Evolutionary conservation across 179 eudicot genomes (phyloP), one percentile per base, ranked within the genome.

Genomic region (Beta corolliflora): DNA sequence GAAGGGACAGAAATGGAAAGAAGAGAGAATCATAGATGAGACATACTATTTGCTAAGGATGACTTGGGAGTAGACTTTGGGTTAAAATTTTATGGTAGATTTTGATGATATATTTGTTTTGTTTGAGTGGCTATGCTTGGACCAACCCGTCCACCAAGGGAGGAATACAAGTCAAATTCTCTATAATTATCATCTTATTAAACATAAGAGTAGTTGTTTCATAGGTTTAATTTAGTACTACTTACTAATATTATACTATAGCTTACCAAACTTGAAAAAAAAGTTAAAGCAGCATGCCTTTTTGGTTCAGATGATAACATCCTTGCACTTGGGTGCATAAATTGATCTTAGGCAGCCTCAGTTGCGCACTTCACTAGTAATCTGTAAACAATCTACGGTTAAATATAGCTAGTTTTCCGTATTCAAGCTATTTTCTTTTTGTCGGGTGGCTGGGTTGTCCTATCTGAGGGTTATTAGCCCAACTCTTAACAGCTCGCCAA

Each of bases 141-240:
- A 67, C 82, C 82, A 84, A 73, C 80, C 84, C 82, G 74, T 85
- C 81, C 80, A 75, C 83, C 82, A 85, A 82, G 87, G 80, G 41
- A 81, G 76, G 84, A 73, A 64, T 82, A 85, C 83, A 60, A 82
- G 87, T 85, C 87, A 85, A 85, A 6, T 21, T 76, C 71, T 41
- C 73, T 84, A 81, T 81, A 36, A 46, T 79, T 7, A 48, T 69
- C 0, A 7, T 23, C 3, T 75, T 55, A 19, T 15, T 18, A 14
- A 13, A 9, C 10, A 13, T 21, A 44, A 12, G 29, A 25, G 29
- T 60, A n/a, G 29, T 60, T 5, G 46, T 4, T 67, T 67, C 19
- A 29, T 67, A 31, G 71, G 19, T 36, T 68, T 25, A 25, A 25
- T 25, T 25, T 25, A 25, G 29, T 25, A 25, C 4, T 9, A 64